Evolutionary conservation across 768 basidiomycete genomes (phyloP), one percentile per base, ranked within the genome.

Genomic region (Naematelia aurantialba): DNA sequence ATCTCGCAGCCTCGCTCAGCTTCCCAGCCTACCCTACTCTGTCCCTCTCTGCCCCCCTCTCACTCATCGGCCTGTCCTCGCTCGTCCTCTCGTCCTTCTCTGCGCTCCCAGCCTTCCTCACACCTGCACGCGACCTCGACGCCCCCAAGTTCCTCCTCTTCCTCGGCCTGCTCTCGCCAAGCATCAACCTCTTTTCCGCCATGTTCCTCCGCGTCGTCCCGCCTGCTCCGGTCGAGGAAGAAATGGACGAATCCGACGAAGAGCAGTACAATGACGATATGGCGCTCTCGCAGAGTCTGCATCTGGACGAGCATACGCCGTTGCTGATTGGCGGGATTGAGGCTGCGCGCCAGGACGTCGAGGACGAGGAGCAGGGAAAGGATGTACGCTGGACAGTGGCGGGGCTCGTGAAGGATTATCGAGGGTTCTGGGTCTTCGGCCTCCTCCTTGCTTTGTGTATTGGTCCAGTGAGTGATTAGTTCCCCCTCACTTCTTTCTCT

Each of bases 361-460:
- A 68, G 48, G 61, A 42, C 39, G 61, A 62, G 46, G 61, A 66
- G n/a, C n/a, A 47, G 21, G 69, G 68, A 5, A 67, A 68, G 59
- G 67, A 66, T 24, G 45, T 56, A 5, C 55, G 45, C 22, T 75
- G 72, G 70, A 70, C 66, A 13, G 70, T 63, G 4, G 59, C 46
- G 34, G 56, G 61, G 34, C 46, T 77, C 46, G 45, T 72, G 24
- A 65, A 62, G 49, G 71, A 75, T 56, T 68, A 59, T 53, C 56
- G 67, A 48, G 76, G 76, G 5, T 73, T 77, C 49, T 77, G 76
- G 76, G 53, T 45, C 1, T 74, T 74, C 61, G 76, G 76, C 2
- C 24, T 69, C 1, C 46, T 77, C n/a, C 46, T 77, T n/a, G 70
- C 72, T 2, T 55, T 75, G 42, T 70, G 69, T 30, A 72, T 77